Evolutionary conservation across 73 alveolate genomes (phyloP), one percentile per base, ranked within the genome.

Genomic region (Paramecium sonneborni): DNA sequence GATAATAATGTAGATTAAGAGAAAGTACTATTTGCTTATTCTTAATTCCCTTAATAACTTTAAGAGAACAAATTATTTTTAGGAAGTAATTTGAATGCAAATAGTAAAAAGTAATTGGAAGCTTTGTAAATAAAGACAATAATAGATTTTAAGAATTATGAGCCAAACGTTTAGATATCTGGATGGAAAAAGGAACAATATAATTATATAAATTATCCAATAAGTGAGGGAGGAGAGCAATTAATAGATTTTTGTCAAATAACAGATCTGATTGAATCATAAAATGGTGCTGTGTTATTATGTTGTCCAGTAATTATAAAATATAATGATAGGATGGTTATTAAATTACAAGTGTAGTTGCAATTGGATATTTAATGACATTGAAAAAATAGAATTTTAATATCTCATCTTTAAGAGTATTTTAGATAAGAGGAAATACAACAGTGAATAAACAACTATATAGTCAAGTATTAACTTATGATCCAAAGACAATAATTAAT

Each of bases 361-460:
- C 90, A 41, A 46, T 46, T n/a, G 90, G 76, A 21, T 79, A 79
- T 79, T 21, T 79, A 18, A 79, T 79, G 76, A 46, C 44, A 43
- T 18, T 39, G 18, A 79, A 79, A 34, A 46, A 46, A 1, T 23
- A 14, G 43, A 41, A 41, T 30, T 79, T 11, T 46, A 46, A 43
- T 79, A 43, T 44, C 11, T 57, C 90, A 23, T 21, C 90, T 5
- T 46, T 79, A 24, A 41, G 10, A 44, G 90, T 79, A 46, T 79
- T 79, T 79, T 15, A 79, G 28, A 43, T 79, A 41, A 43, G 90
- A 44, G 86, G 57, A 11, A 35, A 70, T 35, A 70, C 57, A 70
- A 70, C 6, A 15, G 57, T 70, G 3, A 23, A 70, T 70, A 70
- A 70, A 70, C 23, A 28, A 35, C n/a, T 70, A 5, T 70, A 28